phyloP scores from a whole-genome alignment of 2,329 filamentous ascomycete genomes.

The Arthroderma sp. region DNA sequence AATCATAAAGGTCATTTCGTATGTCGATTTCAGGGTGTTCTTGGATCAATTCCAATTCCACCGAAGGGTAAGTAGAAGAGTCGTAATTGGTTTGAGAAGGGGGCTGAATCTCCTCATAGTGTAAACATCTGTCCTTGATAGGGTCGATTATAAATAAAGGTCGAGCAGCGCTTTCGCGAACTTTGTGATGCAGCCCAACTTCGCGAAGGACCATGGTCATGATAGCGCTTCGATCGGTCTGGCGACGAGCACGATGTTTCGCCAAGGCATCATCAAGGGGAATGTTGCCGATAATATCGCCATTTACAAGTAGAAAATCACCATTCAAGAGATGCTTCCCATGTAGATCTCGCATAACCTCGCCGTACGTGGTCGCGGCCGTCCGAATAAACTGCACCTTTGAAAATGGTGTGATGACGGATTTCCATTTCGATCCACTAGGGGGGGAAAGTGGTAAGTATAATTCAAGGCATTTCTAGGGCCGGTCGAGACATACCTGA shows the following conservation, averaged over 20 bases:
- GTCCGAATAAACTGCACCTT: slow-evolving; percentile 75
- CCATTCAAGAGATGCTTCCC: slow-evolving; percentile 70
- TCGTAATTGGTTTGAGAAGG: slow-evolving; percentile 42
- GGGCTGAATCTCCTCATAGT: slow-evolving; percentile 83
- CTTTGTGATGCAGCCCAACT: slow-evolving; percentile 60
- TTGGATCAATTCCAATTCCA: slow-evolving; percentile 69
- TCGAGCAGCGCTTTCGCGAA: slow-evolving; percentile 59
- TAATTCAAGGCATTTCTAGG: background rate
- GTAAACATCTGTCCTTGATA: slow-evolving; percentile 64
- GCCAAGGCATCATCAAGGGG: slow-evolving; percentile 66
- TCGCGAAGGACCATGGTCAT: slow-evolving; percentile 91
- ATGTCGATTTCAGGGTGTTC: slow-evolving; percentile 65
- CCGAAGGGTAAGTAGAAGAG: slow-evolving; percentile 41
- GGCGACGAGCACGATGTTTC: slow-evolving; percentile 65
- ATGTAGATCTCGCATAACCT: slow-evolving; percentile 89
- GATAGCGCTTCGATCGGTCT: slow-evolving; percentile 81
- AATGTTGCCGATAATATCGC: slow-evolving; percentile 82
- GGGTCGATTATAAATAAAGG: slow-evolving; percentile 82
- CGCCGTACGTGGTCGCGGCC: slow-evolving; percentile 74
- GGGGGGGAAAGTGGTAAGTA: background rate
- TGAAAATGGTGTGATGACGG: slow-evolving; percentile 64
- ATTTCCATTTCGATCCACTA: slow-evolving; percentile 58
- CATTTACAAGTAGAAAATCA: slow-evolving; percentile 86
- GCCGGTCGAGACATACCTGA: slow-evolving; percentile 39
- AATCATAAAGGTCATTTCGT: slow-evolving; percentile 79